Base-by-base conservation (phyloP, 2,329 filamentous ascomycete species). In the Plectosphaerella plurivora region DNA sequence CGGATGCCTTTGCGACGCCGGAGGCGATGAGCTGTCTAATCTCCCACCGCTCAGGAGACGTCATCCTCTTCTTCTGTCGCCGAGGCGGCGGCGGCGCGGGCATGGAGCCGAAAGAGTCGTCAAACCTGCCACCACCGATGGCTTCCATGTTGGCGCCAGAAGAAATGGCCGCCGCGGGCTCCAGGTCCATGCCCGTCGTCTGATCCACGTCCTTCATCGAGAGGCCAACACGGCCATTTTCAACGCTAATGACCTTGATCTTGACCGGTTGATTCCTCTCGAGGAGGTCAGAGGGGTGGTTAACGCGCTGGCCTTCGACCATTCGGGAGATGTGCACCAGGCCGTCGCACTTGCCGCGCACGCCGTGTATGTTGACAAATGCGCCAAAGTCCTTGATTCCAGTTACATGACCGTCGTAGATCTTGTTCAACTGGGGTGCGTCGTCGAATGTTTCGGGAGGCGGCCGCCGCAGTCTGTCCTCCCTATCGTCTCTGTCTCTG, bases 151-250 rank as follows among this genome's bases (percentile, higher is more conserved):
- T 99, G 11, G 94, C 94, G 8, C 94, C 94, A 2, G 93, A 94
- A 28, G 88, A 86, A 63, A 97, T 82, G 46, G 88, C 80, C 53
- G 82, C 81, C 57, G 92, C 85, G 1, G 92, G 91, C 28, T 87
- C 83, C 39, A 96, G 73, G 63, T 99, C 94, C 63, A 84, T 81
- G 6, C 94, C 94, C 3, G 89, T 92, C 28, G 83, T 80, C 67
- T 99, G 94, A 61, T 99, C 93, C 15, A 97, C 92, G 56, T 97
- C 93, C 65, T 96, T 96, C 92, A 99, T 97, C 0, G 92, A 96
- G 6, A 99, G 73, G 0, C 91, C 92, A 61, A 97, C 86, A 25
- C 89, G 82, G 50, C 77, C 83, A 4, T 88, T 87, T 63, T 97
- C 89, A 50, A 96, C 86, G 64, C 89, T 96, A 62, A 88, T 77